Evolutionary conservation across 352 stramenopile species (phyloP), one percentile per base, ranked within the genome.

Genomic region (Phytophthora capsici): DNA sequence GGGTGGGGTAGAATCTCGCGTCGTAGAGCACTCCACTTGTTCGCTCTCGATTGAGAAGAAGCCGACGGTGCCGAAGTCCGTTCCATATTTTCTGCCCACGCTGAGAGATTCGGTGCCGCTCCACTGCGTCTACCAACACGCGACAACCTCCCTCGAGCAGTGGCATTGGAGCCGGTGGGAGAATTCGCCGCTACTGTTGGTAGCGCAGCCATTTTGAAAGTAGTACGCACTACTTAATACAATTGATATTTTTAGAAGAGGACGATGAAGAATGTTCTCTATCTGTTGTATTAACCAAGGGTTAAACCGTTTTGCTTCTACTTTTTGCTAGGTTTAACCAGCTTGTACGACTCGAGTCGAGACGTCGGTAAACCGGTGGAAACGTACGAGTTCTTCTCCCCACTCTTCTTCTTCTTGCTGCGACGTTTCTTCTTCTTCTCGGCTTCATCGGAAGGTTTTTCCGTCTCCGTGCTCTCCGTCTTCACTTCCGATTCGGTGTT

Each of bases 281-380:
- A 57, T 22, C 20, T 54, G 47, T 53, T 59, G 48, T 12, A 66
- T 49, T 32, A 48, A 56, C 28, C 28, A 48, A 53, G 12, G 30
- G 23, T 37, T 30, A 22, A 62, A 55, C 5, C 45, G 37, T 14
- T 49, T 57, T n/a, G n/a, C 54, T 20, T 59, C 66, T 86, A 86
- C 58, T 82, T 87, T 73, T 87, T 90, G 34, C 54, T 62, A 23
- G 71, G n/a, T 52, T 92, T 94, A 37, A 83, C 49, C 41, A 91
- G 60, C 64, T 91, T 91, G 78, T 94, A 94, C 63, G 86, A 94
- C 61, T 94, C 83, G 45, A 94, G 75, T 38, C 86, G 86, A 68
- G 86, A 94, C 23, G 83, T 80, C 4, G 86, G 82, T 17, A 94
- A 70, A 37, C 83, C 82, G 8, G 82, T 91, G 14, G 69, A 55